These are phyloP conservation scores for Euphorbia corollata DNA, from an alignment of 441 rosid species.

Conservation along the genomic window DNA sequence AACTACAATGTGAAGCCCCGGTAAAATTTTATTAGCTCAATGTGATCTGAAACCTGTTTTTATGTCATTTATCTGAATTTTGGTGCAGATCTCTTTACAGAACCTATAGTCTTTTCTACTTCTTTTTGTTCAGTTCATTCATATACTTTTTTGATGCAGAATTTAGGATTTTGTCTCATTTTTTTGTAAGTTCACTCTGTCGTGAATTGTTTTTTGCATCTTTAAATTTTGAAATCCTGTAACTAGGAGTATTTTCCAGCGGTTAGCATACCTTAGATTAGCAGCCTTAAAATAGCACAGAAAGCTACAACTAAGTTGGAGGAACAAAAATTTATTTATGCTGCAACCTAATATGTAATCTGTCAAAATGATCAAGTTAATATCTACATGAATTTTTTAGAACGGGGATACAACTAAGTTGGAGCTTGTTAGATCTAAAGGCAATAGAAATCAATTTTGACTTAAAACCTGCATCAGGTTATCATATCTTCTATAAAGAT, in stretches of 20 bases:
- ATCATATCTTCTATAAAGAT: too few species aligned
- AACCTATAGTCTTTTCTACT: not conserved
- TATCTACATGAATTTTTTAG: too few species aligned
- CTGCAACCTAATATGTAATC: too few species aligned
- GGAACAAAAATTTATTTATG: too few species aligned
- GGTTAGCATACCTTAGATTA: too few species aligned
- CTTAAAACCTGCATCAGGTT: too few species aligned
- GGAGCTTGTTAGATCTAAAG: too few species aligned
- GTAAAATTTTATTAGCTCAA: slow-evolving; percentile 24
- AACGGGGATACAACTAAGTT: too few species aligned
- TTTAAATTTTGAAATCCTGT: not conserved
- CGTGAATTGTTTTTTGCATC: not conserved
- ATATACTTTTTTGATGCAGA: not conserved
- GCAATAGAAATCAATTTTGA: too few species aligned
- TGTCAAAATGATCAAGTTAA: too few species aligned
- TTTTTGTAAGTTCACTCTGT: not conserved
- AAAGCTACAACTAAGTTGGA: not conserved
- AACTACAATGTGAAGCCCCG: slow-evolving; percentile 71
- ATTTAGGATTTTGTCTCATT: not conserved
- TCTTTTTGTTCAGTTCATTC: not conserved
- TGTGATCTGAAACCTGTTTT: not conserved
- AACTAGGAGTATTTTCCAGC: not conserved
- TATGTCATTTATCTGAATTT: not conserved
- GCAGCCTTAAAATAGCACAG: too few species aligned
- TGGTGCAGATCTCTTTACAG: not conserved